Evolutionary conservation across 1,284 basidiomycete species (phyloP), one percentile per base, ranked within the genome.

Genomic region (Apiotrichum siamense): DNA sequence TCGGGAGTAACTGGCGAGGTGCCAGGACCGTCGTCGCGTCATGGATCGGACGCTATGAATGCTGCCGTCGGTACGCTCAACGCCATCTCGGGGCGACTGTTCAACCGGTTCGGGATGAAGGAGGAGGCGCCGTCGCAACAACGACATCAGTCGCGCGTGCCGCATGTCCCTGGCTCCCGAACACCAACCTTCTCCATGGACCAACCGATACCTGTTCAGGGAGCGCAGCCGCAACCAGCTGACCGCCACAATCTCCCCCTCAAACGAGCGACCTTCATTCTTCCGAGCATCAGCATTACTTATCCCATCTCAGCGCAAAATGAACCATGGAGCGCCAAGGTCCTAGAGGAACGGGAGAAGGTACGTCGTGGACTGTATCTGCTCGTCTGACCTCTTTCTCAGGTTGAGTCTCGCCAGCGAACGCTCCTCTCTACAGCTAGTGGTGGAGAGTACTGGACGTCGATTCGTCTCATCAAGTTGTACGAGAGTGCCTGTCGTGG

Each of bases 271-370:
- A 87, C 91, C 61, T 92, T 90, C 66, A 86, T 89, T 58, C 76
- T 92, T 3, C 87, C 87, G 0, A 81, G 85, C 62, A 81, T 91
- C 63, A 82, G 82, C 29, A 88, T 84, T 23, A 83, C 89, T 24
- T 94, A 92, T 67, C 88, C 87, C 1, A 92, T 93, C 66, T 86
- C 84, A 32, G 81, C 85, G 3, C 63, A 82, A 17, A 86, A 85
- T 47, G 87, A 88, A 18, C 88, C 88, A 3, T 87, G 81, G 44
- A 86, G 81, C 7, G 82, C 83, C 0, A 80, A 79, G 7, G 77
- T 88, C 47, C 82, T 67, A 17, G 67, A 67, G 29, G 69, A 75
- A 32, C 61, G 70, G 23, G 49, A 66, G 37, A 46, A 58, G 55
- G 70, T 70, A 43, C 48, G 66, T 29, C 9, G 17, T 17, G 26